phyloP scores from a whole-genome alignment of 805 yeast species.

The Saccharomycopsis sp. region DNA sequence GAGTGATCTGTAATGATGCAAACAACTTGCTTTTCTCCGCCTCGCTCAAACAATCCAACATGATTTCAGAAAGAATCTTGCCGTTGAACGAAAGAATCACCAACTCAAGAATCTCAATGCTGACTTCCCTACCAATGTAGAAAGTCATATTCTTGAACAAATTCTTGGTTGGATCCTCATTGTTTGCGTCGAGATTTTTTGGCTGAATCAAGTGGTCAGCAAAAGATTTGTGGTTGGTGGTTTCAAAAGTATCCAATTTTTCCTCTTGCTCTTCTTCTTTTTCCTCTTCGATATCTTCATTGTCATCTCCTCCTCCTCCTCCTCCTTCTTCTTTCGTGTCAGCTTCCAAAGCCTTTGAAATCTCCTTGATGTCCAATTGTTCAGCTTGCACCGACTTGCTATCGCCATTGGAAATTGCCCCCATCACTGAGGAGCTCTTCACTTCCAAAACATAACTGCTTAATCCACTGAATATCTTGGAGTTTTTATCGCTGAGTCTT shows the following conservation, averaged over 20 bases:
- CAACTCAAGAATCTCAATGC: conserved; percentile 84
- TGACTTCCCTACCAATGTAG: conserved; percentile 91
- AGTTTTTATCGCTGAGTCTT: conserved; percentile 45
- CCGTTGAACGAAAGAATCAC: conserved; percentile 84
- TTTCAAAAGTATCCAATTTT: conserved; percentile 64
- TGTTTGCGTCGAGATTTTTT: conserved; percentile 32
- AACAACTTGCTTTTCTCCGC: conserved; percentile 36
- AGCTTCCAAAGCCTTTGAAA: conserved; percentile 29
- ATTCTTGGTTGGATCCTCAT: conserved; percentile 43
- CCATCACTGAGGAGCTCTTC: too few relatives aligned
- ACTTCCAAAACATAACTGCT: conserved; percentile 70
- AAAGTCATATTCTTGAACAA: conserved; percentile 71
- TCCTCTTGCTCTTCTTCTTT: conserved; percentile 29
- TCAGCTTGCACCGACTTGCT: conserved; percentile 29
- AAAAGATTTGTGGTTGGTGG: conserved; percentile 46
- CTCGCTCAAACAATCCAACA: conserved; percentile 60
- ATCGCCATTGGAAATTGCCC: conserved; percentile 22
- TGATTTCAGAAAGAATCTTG: conserved; percentile 72
- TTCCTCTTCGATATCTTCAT: conserved; percentile 31
- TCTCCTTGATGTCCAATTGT: conserved; percentile 43
- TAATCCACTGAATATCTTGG: conserved; percentile 85
- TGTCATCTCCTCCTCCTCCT: too few relatives aligned
- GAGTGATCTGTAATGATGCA: conserved; percentile 50
- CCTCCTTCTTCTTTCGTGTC: too few relatives aligned
- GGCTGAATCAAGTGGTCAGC: conserved; percentile 77